Evolutionary conservation across 352 stramenopile species (phyloP), one percentile per base, ranked within the genome.

Genomic region (Pythium aristosporum): DNA sequence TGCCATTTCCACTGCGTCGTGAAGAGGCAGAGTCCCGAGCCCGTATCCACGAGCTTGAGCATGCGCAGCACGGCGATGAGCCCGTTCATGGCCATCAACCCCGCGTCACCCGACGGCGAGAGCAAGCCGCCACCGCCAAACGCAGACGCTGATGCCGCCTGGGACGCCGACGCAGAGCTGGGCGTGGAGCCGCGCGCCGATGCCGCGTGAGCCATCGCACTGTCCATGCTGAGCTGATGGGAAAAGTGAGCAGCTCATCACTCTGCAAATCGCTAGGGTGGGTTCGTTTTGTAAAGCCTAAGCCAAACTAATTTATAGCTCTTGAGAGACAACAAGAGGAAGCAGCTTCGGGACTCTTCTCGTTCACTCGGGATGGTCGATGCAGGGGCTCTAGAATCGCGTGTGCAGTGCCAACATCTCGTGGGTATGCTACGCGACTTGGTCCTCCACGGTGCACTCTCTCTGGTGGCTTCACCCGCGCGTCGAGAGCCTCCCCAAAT

Each of bases 1-100:
- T 90, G 73, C 86, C 86, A 95, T 58, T 91, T 88, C 86, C 86
- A 95, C 57, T 88, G 77, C 44, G 87, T 70, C 32, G 82, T 85
- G 67, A 92, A 94, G 36, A 92, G 49, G 61, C 82, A 91, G 43
- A 85, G 73, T n/a, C 82, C 80, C 18, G 81, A 88, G 41, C 74
- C 62, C 51, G 77, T 77, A 49, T 90, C 80, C 51, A 91, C 67
- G 58, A 94, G 69, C 75, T 91, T 91, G 59, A 91, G 69, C 72
- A 91, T 84, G 34, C 80, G 80, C 61, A 92, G 63, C 60, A 86
- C 76, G 6, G 67, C 67, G 4, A 86, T 51, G 61, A 74, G 55
- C 71, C 77, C 75, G 74, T 80, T 52, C 13, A 41, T 50, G 60
- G 23, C 47, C 54, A 37, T 54, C 39, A 46, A 46, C 41, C 46